phyloP scores from a whole-genome alignment of 2,329 filamentous ascomycete genomes.

The Aureobasidium zeae region DNA sequence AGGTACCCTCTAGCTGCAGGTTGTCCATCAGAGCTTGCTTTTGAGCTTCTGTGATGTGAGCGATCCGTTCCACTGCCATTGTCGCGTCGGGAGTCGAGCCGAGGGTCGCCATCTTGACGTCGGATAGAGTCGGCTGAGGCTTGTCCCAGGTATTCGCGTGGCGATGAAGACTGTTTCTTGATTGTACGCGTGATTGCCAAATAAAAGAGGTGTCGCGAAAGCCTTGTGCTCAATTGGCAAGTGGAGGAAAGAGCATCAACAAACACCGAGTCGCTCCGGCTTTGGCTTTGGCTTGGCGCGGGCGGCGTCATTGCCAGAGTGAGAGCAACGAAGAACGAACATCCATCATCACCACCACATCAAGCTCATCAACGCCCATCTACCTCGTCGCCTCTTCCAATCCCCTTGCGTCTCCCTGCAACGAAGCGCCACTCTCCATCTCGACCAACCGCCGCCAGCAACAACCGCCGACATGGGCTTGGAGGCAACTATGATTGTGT shows the following conservation, averaged over 20 bases:
- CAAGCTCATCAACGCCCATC: not conserved
- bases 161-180: not conserved
- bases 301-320: not conserved
- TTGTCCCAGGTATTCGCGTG: slow-evolving; percentile 5
- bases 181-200: not conserved
- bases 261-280: not conserved
- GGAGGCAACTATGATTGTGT: slow-evolving; percentile 98
- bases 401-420: not conserved
- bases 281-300: not conserved
- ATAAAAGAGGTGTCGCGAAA: not conserved
- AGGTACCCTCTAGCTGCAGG: slow-evolving; percentile 76
- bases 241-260: not conserved
- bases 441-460: not conserved
- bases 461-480: slow-evolving; percentile 71
- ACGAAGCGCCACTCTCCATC: not conserved
- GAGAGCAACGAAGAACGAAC: not conserved
- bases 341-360: not conserved
- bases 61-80: slow-evolving; percentile 7
- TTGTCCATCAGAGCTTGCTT: slow-evolving; percentile 87
- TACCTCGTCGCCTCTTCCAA: not conserved
- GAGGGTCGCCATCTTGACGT: slow-evolving; percentile 2
- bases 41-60: slow-evolving; percentile 43
- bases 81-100: slow-evolving; percentile 20
- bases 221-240: not conserved
- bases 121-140: slow-evolving; percentile 6